Conservation (phyloP, 2,329 filamentous ascomycete genomes). For the Botrytis aclada region DNA sequence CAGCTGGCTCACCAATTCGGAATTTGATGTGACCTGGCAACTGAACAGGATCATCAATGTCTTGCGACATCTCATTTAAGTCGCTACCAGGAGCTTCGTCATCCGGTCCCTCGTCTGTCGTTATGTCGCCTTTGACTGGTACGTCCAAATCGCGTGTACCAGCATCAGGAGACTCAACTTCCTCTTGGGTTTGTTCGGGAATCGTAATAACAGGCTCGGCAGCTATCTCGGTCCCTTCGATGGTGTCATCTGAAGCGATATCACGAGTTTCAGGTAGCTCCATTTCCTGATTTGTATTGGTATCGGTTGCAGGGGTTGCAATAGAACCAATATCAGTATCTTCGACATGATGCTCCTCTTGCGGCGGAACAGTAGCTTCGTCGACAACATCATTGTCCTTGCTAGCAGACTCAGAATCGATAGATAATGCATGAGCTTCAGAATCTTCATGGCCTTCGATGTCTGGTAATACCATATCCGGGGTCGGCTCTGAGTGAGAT, state of each 20-base stretch:
- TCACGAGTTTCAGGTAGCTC: not conserved
- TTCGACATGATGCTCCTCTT: slow-evolving; percentile 6
- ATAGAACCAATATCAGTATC: not conserved
- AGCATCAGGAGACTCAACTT: not conserved
- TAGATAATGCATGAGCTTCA: not conserved
- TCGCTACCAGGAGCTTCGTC: not conserved
- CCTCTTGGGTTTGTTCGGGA: not conserved
- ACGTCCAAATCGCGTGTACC: not conserved
- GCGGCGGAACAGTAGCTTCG: not conserved
- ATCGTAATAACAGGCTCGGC: not conserved
- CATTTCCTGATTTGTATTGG: not conserved
- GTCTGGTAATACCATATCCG: not conserved
- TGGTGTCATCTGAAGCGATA: not conserved
- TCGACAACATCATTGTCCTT: not conserved
- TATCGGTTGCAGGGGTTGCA: not conserved
- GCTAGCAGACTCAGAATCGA: not conserved
- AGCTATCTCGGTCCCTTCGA: not conserved
- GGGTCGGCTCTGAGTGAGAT: not conserved
- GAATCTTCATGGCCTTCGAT: not conserved
- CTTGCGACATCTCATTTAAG: not conserved
- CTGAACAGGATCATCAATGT: not conserved
- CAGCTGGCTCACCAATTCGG: not conserved
- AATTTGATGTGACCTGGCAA: not conserved
- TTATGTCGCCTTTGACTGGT: not conserved
- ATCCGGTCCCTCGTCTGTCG: too few relatives aligned